A percentile compares a stretch with the other conserved stretches of the same genome.
Evolutionary conservation across 2,329 filamentous ascomycete genomes (phyloP).

Genomic region (Xylariaceae sp.): DNA sequence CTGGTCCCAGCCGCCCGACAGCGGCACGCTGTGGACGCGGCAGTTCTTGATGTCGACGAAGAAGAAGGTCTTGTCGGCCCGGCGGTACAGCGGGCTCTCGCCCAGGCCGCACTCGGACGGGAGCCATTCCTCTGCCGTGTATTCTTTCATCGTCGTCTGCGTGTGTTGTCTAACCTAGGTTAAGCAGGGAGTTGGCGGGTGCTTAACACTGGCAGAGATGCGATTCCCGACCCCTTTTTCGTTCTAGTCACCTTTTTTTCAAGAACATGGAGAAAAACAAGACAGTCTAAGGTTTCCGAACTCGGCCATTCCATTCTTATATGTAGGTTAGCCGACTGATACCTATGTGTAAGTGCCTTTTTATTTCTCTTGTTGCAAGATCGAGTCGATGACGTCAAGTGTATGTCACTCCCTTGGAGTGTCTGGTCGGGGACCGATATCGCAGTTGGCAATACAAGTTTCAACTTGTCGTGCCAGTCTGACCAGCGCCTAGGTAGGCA

Average conservation of each 20-base stretch:
- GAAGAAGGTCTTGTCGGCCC: conserved; percentile 22
- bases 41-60: conserved; percentile 25
- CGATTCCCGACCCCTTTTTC: no score
- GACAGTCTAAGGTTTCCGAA: no score
- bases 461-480: no score
- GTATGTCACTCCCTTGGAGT: not conserved
- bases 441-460: not conserved
- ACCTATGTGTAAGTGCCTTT: not conserved
- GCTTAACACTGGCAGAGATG: no score
- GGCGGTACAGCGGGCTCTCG: conserved; percentile 24
- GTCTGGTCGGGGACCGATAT: conserved; percentile 2
- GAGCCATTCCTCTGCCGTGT: conserved; percentile 23
- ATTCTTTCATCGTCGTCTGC: conserved; percentile 17
- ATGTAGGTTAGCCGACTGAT: no score
- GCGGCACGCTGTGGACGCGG: conserved; percentile 19
- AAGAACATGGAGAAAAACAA: not conserved
- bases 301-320: no score
- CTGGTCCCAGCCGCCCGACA: conserved; percentile 13
- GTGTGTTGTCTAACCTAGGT: no score
- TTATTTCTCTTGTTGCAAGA: not conserved
- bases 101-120: conserved; percentile 20
- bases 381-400: conserved; percentile 6
- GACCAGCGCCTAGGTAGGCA: no score
- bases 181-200: no score
- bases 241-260: no score